These are phyloP conservation scores for Pseudogymnoascus sp. DNA, from an alignment of 2,329 filamentous ascomycete genomes.

Conservation along the genomic window DNA sequence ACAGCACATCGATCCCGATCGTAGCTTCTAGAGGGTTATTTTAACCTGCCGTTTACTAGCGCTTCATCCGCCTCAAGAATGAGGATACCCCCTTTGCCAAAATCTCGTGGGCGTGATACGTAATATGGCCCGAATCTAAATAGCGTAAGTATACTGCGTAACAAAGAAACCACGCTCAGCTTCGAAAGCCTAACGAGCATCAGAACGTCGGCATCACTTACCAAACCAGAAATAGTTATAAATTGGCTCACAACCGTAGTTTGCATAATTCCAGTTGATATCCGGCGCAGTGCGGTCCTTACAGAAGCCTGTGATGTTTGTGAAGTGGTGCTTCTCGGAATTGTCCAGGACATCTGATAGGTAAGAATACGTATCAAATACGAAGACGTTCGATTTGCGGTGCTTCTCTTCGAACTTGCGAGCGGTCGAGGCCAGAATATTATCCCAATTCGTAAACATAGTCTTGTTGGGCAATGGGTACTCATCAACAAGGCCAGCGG, in stretches of 20 bases:
- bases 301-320: constrained; percentile 38
- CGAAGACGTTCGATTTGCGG: constrained; percentile 29
- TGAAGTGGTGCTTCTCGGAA: constrained; percentile 33
- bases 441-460: constrained; percentile 38
- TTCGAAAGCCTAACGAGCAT: not conserved
- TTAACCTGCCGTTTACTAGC: not conserved
- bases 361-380: constrained; percentile 37
- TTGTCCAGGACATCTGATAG: constrained; percentile 36
- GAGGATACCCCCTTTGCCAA: constrained; percentile 24
- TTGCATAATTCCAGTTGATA: constrained; percentile 33
- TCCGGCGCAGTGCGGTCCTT: constrained; percentile 37
- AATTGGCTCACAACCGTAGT: constrained; percentile 37
- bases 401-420: constrained; percentile 19
- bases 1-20: not conserved
- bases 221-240: constrained; percentile 41
- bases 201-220: constrained; percentile 9
- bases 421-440: constrained; percentile 24
- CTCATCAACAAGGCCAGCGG: constrained; percentile 23
- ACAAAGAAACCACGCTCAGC: not conserved
- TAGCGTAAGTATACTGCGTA: not conserved
- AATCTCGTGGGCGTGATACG: constrained; percentile 32
- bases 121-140: constrained; percentile 33
- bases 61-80: constrained; percentile 16
- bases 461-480: constrained; percentile 36
- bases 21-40: not conserved